Evolutionary conservation across 2,329 filamentous ascomycete genomes (phyloP), one percentile per base, ranked within the genome.

Genomic region (Aspergillus intermedius): DNA sequence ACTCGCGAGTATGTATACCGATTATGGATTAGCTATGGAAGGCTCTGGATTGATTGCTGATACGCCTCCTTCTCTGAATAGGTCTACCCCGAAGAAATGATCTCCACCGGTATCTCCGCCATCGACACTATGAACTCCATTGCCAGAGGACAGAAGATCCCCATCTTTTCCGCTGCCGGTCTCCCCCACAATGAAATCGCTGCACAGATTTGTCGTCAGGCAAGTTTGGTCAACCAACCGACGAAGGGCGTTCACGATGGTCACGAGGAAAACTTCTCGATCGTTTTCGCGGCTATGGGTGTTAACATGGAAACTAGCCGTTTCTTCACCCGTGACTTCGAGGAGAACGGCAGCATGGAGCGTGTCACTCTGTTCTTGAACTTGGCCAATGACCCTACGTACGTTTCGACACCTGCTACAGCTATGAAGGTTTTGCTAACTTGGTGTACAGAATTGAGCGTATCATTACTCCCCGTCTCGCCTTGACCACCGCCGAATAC

Each of bases 71-170:
- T 28, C 22, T 35, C n/a, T 46, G 34, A 19, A 21, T 56, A 94
- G 89, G 88, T 95, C 60, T 98, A 98, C 69, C 93, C 93, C 65
- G 93, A 98, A 77, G 94, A 98, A 76, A 98, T 98, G 91, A 97
- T 98, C 65, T 93, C 91, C 32, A 98, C 93, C 43, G 93, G 93
- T 83, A 98, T 98, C 72, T 97, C 91, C 54, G 91, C 93, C 67
- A 97, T 98, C 65, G 91, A 97, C 69, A 95, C 91, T 53, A 97
- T 97, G 91, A 90, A 90, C 78, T 91, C 87, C 54, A 95, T 97
- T 71, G 93, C 94, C 57, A 90, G 93, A 82, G 93, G 93, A 54
- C 93, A 98, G 73, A 98, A 98, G 81, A 98, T 98, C 58, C 93
- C 94, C 61, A 98, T 98, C 65, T 98, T 98, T 83, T 98, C 93